Conservation (phyloP, 345 rosid species). For the Hirschfeldia incana region DNA sequence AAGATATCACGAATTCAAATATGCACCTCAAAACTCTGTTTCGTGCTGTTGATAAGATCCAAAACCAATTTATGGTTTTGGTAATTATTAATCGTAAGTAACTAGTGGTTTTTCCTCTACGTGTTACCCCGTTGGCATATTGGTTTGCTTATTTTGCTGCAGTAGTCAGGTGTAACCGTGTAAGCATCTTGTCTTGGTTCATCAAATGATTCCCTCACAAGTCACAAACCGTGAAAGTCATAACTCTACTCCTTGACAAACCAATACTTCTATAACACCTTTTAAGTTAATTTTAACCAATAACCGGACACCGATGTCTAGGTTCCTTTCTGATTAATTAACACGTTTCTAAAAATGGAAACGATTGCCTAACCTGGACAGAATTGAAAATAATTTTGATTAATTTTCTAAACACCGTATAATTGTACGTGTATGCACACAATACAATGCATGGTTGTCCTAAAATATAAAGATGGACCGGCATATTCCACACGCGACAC, state of each 20-base stretch:
- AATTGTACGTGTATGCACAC: background rate
- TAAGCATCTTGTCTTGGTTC: background rate
- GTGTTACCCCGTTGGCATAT: background rate
- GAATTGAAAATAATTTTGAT: background rate
- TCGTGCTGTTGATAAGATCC: background rate
- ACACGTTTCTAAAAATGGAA: background rate
- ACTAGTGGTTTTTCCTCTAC: background rate
- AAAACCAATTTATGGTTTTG: background rate
- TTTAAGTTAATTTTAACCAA: background rate
- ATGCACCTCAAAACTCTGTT: background rate
- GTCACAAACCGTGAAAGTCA: background rate
- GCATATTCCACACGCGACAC: background rate
- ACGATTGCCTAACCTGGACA: background rate
- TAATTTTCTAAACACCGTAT: background rate
- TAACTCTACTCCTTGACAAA: background rate
- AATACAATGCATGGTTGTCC: background rate
- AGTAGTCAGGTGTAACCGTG: background rate
- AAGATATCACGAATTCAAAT: background rate
- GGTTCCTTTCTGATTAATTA: background rate
- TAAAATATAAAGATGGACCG: background rate
- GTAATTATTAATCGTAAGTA: background rate
- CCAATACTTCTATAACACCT: background rate
- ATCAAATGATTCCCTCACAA: conserved; percentile 9
- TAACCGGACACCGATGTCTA: background rate
- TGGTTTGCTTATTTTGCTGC: background rate